A percentile compares a stretch with the other conserved stretches of the same genome.
Conservation (phyloP, 306 rosid genomes). For the Oxytropis ochrocephala region DNA sequence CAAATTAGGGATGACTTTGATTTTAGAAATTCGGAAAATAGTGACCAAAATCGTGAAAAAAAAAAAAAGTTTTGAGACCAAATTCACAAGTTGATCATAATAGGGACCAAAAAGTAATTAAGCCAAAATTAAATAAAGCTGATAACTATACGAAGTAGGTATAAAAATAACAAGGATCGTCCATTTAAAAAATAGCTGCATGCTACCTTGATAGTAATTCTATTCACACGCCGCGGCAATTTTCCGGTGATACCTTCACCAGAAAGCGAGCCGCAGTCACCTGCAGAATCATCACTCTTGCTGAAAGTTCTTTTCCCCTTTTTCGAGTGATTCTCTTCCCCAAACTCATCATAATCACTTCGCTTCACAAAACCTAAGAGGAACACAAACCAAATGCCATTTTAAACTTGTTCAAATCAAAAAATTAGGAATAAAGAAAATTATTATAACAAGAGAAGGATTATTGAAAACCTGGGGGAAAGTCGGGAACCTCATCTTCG, state of each 20-base stretch:
- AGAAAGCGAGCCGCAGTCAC: slow-evolving; percentile 64
- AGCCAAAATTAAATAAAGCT: too few species aligned
- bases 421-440: not conserved
- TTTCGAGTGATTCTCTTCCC: slow-evolving; percentile 29
- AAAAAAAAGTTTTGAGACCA: too few species aligned
- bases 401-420: not conserved
- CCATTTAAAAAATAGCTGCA: not conserved
- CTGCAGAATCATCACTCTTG: slow-evolving; percentile 27
- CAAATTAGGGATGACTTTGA: too few species aligned
- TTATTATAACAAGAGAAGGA: not conserved
- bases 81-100: too few species aligned
- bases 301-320: slow-evolving; percentile 31
- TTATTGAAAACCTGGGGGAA: slow-evolving; percentile 61
- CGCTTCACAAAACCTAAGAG: slow-evolving; percentile 48
- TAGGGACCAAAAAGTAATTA: too few species aligned
- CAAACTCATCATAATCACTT: slow-evolving; percentile 44
- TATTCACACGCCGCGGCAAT: slow-evolving; percentile 67
- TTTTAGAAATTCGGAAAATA: too few species aligned
- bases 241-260: slow-evolving; percentile 58
- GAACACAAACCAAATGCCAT: not conserved
- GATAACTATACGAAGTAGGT: too few species aligned
- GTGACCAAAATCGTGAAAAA: too few species aligned
- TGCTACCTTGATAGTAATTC: slow-evolving; percentile 72
- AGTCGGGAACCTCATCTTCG: slow-evolving; percentile 85
- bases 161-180: too few species aligned